Evolutionary conservation across 1,284 basidiomycete species (phyloP).

Genomic region (Chiua sp.): DNA sequence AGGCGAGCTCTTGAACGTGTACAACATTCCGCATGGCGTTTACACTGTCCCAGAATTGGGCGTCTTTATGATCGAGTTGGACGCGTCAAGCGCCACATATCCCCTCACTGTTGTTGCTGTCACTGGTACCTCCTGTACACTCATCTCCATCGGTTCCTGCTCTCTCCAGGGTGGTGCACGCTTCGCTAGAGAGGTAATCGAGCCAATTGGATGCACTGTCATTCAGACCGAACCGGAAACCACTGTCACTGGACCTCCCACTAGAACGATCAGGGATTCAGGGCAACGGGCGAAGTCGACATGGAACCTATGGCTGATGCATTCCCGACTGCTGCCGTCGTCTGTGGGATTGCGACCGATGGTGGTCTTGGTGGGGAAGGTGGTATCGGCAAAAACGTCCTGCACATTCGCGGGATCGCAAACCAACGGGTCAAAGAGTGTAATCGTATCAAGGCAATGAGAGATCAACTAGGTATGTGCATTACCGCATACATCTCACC

Average conservation of each 20-base stretch:
- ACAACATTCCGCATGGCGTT: conserved; percentile 84
- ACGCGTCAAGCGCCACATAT: conserved; percentile 96
- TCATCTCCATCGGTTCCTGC: conserved; percentile 88
- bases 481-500: no score
- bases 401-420: conserved; percentile 94
- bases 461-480: conserved; percentile 83
- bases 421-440: conserved; percentile 99
- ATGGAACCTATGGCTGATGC: conserved; percentile 99
- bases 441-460: conserved; percentile 96
- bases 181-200: conserved; percentile 93
- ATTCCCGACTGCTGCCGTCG: conserved; percentile 93
- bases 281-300: conserved; percentile 74
- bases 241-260: conserved; percentile 91
- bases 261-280: conserved; percentile 83
- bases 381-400: conserved; percentile 48
- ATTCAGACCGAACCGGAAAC: conserved; percentile 89
- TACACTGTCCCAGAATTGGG: conserved; percentile 76
- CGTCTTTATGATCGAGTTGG: conserved; percentile 92
- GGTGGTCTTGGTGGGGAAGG: conserved; percentile 39
- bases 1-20: conserved; percentile 77
- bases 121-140: conserved; percentile 93
- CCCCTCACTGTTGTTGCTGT: conserved; percentile 97
- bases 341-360: conserved; percentile 83
- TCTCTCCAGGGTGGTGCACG: conserved; percentile 96
- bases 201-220: conserved; percentile 95